Conservation (phyloP, 2,329 filamentous ascomycete genomes). For the Colletotrichum tamarilloi region DNA sequence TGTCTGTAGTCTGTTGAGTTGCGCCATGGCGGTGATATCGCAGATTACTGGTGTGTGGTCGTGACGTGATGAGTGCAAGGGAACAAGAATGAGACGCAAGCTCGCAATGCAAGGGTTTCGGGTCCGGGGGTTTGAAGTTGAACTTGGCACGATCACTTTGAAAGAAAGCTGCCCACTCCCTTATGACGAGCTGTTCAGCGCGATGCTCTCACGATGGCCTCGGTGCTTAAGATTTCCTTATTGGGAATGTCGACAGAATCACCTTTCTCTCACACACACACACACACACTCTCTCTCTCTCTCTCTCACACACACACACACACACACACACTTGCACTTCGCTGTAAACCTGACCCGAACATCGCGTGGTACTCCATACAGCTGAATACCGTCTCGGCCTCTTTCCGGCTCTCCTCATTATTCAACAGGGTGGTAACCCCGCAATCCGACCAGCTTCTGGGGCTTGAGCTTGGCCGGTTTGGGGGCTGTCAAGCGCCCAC, state of each 20-base stretch:
- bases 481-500: conserved; percentile 13
- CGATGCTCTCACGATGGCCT: neutral
- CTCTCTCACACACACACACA: too few relatives aligned
- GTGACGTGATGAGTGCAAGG: neutral
- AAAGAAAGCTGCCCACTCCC: neutral
- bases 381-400: conserved; percentile 1
- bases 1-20: conserved; percentile 8
- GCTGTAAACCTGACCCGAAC: neutral
- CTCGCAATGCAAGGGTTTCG: neutral
- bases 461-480: neutral
- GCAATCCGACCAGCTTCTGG: conserved; percentile 2
- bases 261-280: neutral
- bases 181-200: neutral
- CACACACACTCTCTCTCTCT: neutral
- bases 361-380: neutral
- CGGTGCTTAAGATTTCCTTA: conserved; percentile 15
- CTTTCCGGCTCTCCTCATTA: conserved; percentile 25
- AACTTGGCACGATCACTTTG: neutral
- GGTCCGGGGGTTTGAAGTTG: neutral
- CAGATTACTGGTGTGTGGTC: neutral
- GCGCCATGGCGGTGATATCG: neutral
- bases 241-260: neutral
- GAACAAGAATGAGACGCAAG: neutral
- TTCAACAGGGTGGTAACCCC: conserved; percentile 19
- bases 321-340: neutral